phyloP scores from a whole-genome alignment of 495 filamentous ascomycete species.

The Penicillium turbatum region DNA sequence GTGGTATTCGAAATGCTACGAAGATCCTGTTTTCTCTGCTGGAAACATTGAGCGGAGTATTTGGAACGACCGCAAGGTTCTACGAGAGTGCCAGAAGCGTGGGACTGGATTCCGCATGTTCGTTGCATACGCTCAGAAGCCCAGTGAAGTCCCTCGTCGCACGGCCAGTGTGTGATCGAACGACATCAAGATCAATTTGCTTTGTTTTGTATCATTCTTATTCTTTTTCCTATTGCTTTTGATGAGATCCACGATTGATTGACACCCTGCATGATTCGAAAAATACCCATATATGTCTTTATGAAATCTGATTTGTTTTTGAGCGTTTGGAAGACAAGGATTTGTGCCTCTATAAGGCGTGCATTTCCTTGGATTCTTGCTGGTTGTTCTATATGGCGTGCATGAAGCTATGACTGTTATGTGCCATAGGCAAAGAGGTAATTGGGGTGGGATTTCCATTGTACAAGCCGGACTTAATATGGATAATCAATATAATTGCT shows the following conservation, averaged over 20 bases:
- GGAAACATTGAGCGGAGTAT: slow-evolving; percentile 59
- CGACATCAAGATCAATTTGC: not conserved
- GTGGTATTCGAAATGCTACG: slow-evolving; percentile 96
- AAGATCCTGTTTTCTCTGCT: slow-evolving; percentile 54
- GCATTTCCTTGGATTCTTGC: not conserved
- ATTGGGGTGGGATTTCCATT: not conserved
- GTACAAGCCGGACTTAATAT: slow-evolving; percentile 12
- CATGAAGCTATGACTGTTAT: slow-evolving; percentile 5
- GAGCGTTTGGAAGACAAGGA: not conserved
- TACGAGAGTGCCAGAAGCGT: slow-evolving; percentile 81
- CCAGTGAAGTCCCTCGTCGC: slow-evolving; percentile 51
- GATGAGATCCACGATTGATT: slow-evolving; percentile 7
- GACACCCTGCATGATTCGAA: not conserved
- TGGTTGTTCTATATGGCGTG: not conserved
- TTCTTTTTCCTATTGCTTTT: not conserved
- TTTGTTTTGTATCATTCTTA: not conserved
- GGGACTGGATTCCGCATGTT: slow-evolving; percentile 84
- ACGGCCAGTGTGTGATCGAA: slow-evolving; percentile 51
- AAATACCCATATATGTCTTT: slow-evolving; percentile 8
- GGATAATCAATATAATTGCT: not conserved
- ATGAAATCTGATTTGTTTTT: not conserved
- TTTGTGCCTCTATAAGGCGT: not conserved
- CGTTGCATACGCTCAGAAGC: slow-evolving; percentile 88
- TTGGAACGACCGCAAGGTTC: slow-evolving; percentile 70
- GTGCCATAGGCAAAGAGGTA: slow-evolving; percentile 1